Conservation (phyloP, 179 eudicot genomes). For the Patellifolia procumbens region DNA sequence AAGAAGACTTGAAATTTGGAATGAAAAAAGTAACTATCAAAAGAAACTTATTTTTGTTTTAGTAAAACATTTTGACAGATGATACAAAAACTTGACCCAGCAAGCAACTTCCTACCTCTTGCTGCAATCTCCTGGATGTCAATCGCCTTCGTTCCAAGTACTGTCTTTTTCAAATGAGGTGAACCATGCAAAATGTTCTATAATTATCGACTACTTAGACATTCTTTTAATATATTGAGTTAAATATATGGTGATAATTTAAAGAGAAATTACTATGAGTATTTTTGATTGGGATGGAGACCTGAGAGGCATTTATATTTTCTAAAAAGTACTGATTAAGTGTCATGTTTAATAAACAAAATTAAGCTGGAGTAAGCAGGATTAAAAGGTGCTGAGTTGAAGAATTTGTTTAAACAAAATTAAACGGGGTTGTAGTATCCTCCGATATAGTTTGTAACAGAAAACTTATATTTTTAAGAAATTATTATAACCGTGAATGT, state of each 20-base stretch:
- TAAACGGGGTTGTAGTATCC: too few relatives aligned
- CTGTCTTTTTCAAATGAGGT: conserved; percentile 15
- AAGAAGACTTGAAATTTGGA: conserved; percentile 12
- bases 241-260: too few relatives aligned
- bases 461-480: too few relatives aligned
- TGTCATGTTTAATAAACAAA: too few relatives aligned
- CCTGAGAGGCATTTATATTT: not conserved
- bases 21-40: conserved; percentile 25
- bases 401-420: too few relatives aligned
- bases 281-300: not conserved
- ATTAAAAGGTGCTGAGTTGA: too few relatives aligned
- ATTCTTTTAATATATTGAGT: too few relatives aligned
- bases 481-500: too few relatives aligned
- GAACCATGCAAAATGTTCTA: conserved; percentile 18
- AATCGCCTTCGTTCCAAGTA: too few relatives aligned
- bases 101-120: conserved; percentile 5
- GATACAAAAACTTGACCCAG: conserved; percentile 13
- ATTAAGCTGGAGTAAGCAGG: too few relatives aligned
- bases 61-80: conserved; percentile 1
- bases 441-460: too few relatives aligned
- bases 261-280: not conserved
- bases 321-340: too few relatives aligned
- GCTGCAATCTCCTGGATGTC: conserved; percentile 1
- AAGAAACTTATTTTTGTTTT: conserved; percentile 7
- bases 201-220: conserved; percentile 1